These are phyloP conservation scores for Phytophthora tubulina DNA, from an alignment of 352 stramenopile species.

Conservation along the genomic window DNA sequence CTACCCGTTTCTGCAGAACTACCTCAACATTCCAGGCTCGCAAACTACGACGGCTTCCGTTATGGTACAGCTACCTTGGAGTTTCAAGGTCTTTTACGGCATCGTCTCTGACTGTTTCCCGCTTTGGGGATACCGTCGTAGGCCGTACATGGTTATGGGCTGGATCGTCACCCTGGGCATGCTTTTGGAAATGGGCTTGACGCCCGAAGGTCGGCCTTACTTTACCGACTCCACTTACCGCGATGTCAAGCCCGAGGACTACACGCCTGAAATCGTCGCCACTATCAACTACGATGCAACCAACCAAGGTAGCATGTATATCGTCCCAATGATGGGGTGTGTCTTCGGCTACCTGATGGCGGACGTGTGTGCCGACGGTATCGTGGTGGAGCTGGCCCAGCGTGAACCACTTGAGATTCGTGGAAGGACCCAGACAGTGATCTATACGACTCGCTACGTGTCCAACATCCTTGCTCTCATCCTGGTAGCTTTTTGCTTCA, in stretches of 20 bases:
- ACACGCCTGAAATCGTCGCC: conserved; percentile 48
- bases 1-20: conserved; percentile 67
- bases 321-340: conserved; percentile 56
- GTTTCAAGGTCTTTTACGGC: conserved; percentile 72
- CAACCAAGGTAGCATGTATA: conserved; percentile 48
- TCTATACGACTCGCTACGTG: conserved; percentile 56
- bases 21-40: conserved; percentile 63
- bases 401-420: conserved; percentile 55
- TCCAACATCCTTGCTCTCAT: conserved; percentile 51
- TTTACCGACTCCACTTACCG: conserved; percentile 46
- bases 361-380: conserved; percentile 58
- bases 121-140: conserved; percentile 57
- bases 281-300: conserved; percentile 53
- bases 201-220: conserved; percentile 49
- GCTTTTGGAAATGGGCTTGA: conserved; percentile 53
- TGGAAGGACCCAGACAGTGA: conserved; percentile 58
- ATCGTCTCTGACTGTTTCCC: conserved; percentile 75
- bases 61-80: conserved; percentile 64
- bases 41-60: conserved; percentile 52
- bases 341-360: conserved; percentile 60
- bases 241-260: conserved; percentile 51
- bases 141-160: conserved; percentile 68
- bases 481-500: conserved; percentile 59
- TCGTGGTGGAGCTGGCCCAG: conserved; percentile 63
- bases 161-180: conserved; percentile 51